Evolutionary conservation across 148 eudicot species (phyloP).

Genomic region (Chenopodium formosanum): DNA sequence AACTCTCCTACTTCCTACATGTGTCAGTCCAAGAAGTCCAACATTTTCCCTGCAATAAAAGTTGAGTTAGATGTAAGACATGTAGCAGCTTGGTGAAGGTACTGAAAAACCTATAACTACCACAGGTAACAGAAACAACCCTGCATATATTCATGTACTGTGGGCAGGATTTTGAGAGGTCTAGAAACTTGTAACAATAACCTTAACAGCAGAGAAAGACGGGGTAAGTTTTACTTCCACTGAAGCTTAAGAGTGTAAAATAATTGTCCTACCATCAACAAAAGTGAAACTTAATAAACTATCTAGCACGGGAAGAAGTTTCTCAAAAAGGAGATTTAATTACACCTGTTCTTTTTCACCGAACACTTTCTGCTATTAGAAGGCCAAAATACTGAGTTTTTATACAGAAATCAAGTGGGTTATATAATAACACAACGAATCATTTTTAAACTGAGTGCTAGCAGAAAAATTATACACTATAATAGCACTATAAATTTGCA

Average conservation of each 20-base stretch:
- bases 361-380: not conserved
- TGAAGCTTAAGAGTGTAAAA: not conserved
- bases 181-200: not conserved
- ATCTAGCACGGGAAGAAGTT: not conserved
- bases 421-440: not conserved
- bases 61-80: not conserved
- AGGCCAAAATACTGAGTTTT: not conserved
- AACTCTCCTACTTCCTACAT: constrained; percentile 94
- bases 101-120: not conserved
- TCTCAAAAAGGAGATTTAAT: not conserved
- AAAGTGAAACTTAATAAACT: not conserved
- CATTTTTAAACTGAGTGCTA: not conserved
- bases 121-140: not conserved
- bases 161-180: not conserved
- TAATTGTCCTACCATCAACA: not conserved
- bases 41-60: constrained; percentile 78
- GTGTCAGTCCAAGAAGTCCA: constrained; percentile 90
- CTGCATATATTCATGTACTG: not conserved
- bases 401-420: not conserved
- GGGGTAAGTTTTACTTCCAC: not conserved
- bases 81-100: not conserved
- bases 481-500: not conserved
- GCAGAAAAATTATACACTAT: not conserved
- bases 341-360: not conserved
- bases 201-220: not conserved